Base-by-base conservation (phyloP, 2,329 filamentous ascomycete genomes). In the Knufia fluminis region DNA sequence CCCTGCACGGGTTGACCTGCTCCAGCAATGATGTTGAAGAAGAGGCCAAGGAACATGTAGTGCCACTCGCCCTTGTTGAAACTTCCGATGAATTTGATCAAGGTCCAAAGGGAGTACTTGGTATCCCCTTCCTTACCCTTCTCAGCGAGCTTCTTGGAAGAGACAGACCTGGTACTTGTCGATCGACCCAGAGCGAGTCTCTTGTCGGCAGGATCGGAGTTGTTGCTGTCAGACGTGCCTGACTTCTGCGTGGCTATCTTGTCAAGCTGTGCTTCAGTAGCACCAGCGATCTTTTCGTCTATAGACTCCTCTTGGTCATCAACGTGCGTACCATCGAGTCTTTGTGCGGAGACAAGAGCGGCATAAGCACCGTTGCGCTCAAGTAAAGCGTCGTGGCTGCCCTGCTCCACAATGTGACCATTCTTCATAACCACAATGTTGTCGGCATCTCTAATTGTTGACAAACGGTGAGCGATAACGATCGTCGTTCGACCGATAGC, bases 361-460 rank as follows among this genome's bases (percentile, higher is more conserved):
- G 78, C 85, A 66, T 97, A 98, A 7, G 89, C 83, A 17, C 79
- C 82, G 55, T 78, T 70, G 52, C 68, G 74, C 57, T 82, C 79
- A 2, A 97, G 71, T 9, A 98, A 75, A 12, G 85, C 76, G 51
- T 91, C 79, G 64, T 97, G 92, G 0, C 80, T 90, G 46, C 92
- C 92, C 66, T 96, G 89, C 67, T 98, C 92, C 10, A 94, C 76
- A 52, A 98, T 94, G n/a, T 75, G 71, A 10, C 92, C 92, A 53
- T 82, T 70, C 3, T 82, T 77, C 83, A 98, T 91, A 55, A 96
- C 91, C 10, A 97, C 86, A 58, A 98, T 98, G 61, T 95, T 96
- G 66, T 97, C 85, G 0, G 91, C 91, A 55, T 89, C 83, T 66
- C 82, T 89, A 71, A 98, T 95, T 4, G 92, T 98, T 0, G 89